Evolutionary conservation across 352 stramenopile genomes (phyloP).

Genomic region (Phytophthora tentaculata): DNA sequence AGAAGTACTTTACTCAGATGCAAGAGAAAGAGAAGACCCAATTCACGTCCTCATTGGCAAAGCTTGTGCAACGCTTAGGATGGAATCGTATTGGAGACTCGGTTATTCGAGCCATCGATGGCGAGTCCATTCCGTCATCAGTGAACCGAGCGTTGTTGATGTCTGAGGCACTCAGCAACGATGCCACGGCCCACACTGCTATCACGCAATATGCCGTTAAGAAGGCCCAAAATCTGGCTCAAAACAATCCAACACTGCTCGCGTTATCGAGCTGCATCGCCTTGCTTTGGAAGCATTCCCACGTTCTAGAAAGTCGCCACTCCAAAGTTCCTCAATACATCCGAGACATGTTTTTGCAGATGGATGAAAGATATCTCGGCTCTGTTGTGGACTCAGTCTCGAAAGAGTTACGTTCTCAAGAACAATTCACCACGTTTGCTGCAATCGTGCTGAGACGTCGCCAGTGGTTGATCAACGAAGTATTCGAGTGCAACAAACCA

Average conservation of each 20-base stretch:
- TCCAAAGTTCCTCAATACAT: neutral
- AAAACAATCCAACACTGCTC: neutral
- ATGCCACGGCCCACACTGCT: neutral
- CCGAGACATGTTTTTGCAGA: constrained; percentile 6
- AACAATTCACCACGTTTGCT: constrained; percentile 1
- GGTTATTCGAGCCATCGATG: constrained; percentile 7
- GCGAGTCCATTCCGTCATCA: neutral
- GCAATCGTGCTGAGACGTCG: constrained; percentile 14
- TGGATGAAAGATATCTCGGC: constrained; percentile 8
- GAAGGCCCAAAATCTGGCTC: constrained; percentile 8
- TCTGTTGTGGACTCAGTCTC: constrained; percentile 11
- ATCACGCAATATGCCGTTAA: constrained; percentile 7
- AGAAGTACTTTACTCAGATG: constrained; percentile 19
- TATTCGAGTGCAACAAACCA: constrained; percentile 13
- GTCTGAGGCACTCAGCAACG: constrained; percentile 6
- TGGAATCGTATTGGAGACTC: constrained; percentile 2
- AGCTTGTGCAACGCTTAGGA: constrained; percentile 10
- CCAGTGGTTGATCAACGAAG: constrained; percentile 25
- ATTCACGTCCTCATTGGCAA: constrained; percentile 1
- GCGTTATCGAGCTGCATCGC: neutral
- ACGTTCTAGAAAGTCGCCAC: neutral
- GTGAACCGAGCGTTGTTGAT: constrained; percentile 14
- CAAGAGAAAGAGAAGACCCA: constrained; percentile 10
- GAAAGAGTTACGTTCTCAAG: constrained; percentile 4
- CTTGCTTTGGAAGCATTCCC: constrained; percentile 15